These are phyloP conservation scores for Salvia miltiorrhiza DNA, from an alignment of 257 asterid species.

Conservation along the genomic window DNA sequence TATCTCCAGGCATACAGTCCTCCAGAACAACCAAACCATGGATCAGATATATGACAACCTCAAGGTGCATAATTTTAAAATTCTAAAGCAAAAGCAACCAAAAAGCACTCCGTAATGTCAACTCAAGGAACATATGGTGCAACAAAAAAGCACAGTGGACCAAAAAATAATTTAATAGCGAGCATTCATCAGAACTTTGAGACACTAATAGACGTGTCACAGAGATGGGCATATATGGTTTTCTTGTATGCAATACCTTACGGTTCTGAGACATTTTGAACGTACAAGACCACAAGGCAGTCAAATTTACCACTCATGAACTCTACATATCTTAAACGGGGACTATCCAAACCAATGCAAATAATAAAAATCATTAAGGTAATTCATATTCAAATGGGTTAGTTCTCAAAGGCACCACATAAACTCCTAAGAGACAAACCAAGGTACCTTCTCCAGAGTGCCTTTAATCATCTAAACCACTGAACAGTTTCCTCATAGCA, in stretches of 20 bases:
- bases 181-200: background rate
- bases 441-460: conserved; percentile 97
- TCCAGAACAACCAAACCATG: conserved; percentile 72
- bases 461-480: conserved; percentile 90
- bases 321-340: conserved; percentile 3
- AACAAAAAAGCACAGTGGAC: conserved; percentile 3
- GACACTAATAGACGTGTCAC: background rate
- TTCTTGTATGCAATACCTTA: background rate
- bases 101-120: background rate
- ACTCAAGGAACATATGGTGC: conserved; percentile 1
- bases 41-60: conserved; percentile 54
- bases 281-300: background rate
- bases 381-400: conserved; percentile 8
- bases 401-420: conserved; percentile 44
- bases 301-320: background rate
- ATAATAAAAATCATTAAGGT: background rate
- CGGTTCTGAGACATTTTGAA: background rate
- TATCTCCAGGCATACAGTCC: conserved; percentile 60
- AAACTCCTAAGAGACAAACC: conserved; percentile 82
- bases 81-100: conserved; percentile 23
- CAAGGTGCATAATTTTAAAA: conserved; percentile 25
- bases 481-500: conserved; percentile 91
- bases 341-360: background rate
- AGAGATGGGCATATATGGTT: background rate
- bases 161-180: background rate